phyloP scores from a whole-genome alignment of 495 filamentous ascomycete genomes.

The Aspergillus campestris region DNA sequence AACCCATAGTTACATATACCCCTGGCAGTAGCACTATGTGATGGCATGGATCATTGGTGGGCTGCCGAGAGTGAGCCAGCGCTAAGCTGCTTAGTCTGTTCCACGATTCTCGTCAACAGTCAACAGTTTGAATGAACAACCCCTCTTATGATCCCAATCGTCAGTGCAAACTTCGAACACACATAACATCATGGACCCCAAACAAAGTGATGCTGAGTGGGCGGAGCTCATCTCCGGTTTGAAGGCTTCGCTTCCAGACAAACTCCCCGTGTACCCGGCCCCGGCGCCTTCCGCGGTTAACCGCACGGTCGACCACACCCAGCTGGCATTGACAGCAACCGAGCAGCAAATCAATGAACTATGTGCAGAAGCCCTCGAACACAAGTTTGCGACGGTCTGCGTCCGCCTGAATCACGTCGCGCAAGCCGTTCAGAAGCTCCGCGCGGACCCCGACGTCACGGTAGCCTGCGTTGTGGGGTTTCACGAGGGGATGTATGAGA shows the following conservation, averaged over 20 bases:
- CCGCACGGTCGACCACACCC: constrained; percentile 58
- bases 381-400: constrained; percentile 55
- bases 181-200: no score
- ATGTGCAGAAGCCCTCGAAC: constrained; percentile 51
- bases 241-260: constrained; percentile 16
- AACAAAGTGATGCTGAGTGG: constrained; percentile 25
- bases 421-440: constrained; percentile 45
- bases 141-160: no score
- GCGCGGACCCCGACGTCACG: constrained; percentile 32
- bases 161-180: no score
- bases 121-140: not conserved
- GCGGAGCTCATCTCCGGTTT: constrained; percentile 20
- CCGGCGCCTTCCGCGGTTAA: constrained; percentile 17
- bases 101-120: no score
- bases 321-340: constrained; percentile 48
- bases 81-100: no score
- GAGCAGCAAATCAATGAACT: constrained; percentile 48
- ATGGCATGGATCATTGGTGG: not conserved
- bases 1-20: not conserved
- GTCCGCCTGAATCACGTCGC: constrained; percentile 46
- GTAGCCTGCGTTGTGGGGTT: constrained; percentile 62
- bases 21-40: not conserved
- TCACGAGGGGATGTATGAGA: constrained; percentile 52
- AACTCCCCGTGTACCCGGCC: constrained; percentile 16
- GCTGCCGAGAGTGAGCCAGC: no score